Percentiles rank a stretch among this genome's conserved stretches.
Conservation (phyloP, 1,139 yeast genomes). For the Arxiozyma telluris region DNA sequence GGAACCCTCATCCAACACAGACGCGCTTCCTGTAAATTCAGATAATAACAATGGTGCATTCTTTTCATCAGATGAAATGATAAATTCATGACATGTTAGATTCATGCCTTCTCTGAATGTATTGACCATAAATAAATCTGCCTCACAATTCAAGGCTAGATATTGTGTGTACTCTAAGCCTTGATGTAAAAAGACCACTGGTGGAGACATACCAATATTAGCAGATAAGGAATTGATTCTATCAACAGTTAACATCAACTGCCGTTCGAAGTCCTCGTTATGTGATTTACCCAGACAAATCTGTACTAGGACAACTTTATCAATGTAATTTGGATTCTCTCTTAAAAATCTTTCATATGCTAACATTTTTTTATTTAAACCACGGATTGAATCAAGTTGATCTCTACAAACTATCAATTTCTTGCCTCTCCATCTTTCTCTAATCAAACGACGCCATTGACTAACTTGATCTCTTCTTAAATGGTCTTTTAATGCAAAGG, state of each 20-base stretch:
- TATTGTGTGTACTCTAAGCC: conserved; percentile 87
- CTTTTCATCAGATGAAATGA: conserved; percentile 61
- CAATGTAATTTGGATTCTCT: conserved; percentile 61
- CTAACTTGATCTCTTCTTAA: conserved; percentile 45
- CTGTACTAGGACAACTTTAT: conserved; percentile 68
- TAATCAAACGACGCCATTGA: conserved; percentile 62
- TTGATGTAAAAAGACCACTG: conserved; percentile 79
- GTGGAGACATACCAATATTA: conserved; percentile 69
- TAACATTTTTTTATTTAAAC: conserved; percentile 74
- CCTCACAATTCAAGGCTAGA: conserved; percentile 75
- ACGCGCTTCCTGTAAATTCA: conserved; percentile 92
- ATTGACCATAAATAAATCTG: conserved; percentile 78
- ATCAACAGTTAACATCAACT: conserved; percentile 68
- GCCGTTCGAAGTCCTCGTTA: conserved; percentile 53
- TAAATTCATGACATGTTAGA: conserved; percentile 88
- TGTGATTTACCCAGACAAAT: conserved; percentile 57
- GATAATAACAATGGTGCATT: conserved; percentile 80
- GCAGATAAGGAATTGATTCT: conserved; percentile 72
- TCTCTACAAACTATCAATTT: conserved; percentile 78
- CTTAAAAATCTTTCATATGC: conserved; percentile 77
- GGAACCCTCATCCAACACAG: conserved; percentile 64
- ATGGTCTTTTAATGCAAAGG: conserved; percentile 42
- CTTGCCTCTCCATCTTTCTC: conserved; percentile 65
- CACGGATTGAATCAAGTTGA: conserved; percentile 78
- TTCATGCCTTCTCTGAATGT: conserved; percentile 96